Evolutionary conservation across 257 asterid species (phyloP).

Genomic region (Ajuga chamaepitys): DNA sequence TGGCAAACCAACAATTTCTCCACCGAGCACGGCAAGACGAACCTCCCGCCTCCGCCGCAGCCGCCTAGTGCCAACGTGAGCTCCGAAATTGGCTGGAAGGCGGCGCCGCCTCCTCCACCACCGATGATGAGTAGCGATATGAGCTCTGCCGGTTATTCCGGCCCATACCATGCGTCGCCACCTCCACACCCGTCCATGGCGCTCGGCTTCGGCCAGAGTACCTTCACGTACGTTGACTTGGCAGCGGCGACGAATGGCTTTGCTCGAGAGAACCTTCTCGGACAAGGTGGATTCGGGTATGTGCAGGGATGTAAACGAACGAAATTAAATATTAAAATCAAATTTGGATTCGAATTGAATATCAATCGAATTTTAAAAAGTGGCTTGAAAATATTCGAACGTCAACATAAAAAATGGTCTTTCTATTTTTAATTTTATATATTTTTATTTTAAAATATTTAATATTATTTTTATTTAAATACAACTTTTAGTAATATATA

Average conservation of each 20-base stretch:
- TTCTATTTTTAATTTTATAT: too few relatives aligned
- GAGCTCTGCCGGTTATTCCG: constrained; percentile 60
- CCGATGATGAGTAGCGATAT: constrained; percentile 57
- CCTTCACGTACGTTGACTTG: constrained; percentile 50
- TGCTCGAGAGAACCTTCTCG: constrained; percentile 40
- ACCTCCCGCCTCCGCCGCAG: constrained; percentile 30
- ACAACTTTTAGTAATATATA: too few relatives aligned
- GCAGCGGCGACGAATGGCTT: constrained; percentile 42
- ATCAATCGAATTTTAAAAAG: too few relatives aligned
- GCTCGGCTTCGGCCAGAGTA: constrained; percentile 41
- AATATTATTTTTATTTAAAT: too few relatives aligned
- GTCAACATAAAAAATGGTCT: too few relatives aligned
- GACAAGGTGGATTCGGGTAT: constrained; percentile 73
- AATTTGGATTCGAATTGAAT: too few relatives aligned
- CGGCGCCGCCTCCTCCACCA: constrained; percentile 60
- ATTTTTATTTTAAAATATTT: too few relatives aligned
- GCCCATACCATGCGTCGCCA: constrained; percentile 50
- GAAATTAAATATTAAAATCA: too few relatives aligned
- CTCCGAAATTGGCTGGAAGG: constrained; percentile 55
- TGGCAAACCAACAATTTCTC: constrained; percentile 34
- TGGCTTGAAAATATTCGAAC: too few relatives aligned
- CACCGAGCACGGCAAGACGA: constrained; percentile 20
- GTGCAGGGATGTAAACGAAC: too few relatives aligned
- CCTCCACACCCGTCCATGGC: constrained; percentile 42
- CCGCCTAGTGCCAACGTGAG: constrained; percentile 41